Evolutionary conservation across 306 rosid genomes (phyloP).

Genomic region (Cucumis melo): DNA sequence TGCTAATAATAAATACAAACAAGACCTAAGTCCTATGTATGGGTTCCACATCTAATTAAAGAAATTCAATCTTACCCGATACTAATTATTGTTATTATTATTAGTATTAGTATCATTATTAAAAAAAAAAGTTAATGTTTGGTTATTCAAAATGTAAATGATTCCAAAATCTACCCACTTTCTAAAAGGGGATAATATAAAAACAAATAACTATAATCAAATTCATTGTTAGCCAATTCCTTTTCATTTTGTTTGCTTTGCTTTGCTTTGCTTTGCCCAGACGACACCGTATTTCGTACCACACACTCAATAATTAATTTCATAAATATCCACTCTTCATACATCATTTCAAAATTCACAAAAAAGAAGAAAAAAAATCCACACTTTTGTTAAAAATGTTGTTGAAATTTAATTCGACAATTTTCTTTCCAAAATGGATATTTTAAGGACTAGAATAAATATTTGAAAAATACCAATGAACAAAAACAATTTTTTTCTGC

Average conservation of each 20-base stretch:
- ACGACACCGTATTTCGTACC: neutral
- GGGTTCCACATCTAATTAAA: neutral
- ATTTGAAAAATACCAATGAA: too few relatives aligned
- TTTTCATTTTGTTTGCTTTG: neutral
- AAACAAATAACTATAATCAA: neutral
- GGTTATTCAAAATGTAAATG: neutral
- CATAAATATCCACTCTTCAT: neutral
- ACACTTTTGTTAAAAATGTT: neutral
- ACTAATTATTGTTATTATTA: neutral
- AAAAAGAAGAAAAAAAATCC: too few relatives aligned
- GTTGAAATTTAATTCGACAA: neutral
- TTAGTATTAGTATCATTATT: too few relatives aligned
- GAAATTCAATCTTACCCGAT: neutral
- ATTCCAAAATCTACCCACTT: constrained; percentile 1
- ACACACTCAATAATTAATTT: neutral
- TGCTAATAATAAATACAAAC: neutral
- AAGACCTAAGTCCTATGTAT: neutral
- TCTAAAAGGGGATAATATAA: neutral
- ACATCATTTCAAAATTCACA: neutral
- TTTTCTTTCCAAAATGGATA: too few relatives aligned
- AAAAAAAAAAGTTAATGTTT: neutral
- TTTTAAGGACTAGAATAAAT: too few relatives aligned
- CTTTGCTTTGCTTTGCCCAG: neutral
- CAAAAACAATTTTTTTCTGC: too few relatives aligned
- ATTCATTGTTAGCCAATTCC: neutral